Evolutionary conservation across 352 stramenopile genomes (phyloP), one percentile per base, ranked within the genome.

Genomic region (Globisporangium sylvaticum): DNA sequence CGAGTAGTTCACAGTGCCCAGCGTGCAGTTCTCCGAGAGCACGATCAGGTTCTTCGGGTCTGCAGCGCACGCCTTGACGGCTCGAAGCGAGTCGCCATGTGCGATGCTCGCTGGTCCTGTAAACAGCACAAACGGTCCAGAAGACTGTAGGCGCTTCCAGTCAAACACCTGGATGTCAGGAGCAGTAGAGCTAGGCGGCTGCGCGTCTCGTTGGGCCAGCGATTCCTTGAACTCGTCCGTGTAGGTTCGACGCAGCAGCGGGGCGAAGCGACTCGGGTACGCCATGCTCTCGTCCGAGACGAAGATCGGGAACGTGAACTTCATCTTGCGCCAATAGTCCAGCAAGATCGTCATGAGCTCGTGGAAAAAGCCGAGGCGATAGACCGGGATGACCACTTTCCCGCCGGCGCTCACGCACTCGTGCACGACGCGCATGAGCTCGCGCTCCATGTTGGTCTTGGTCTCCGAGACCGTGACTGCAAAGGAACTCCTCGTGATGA

Each of bases 31-130:
- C 62, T 96, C 88, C 8, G 88, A 96, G 8, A 96, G 74, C 4
- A 96, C 87, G 18, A 96, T 81, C 2, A 96, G 75, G 57, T 96
- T 96, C 69, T 89, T 90, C 1, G 85, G 78, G 42, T 96, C 84
- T 14, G 64, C 82, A 3, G 85, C 85, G 34, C 81, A 64, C 0
- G 76, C 75, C 31, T 89, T 89, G 34, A 94, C 77, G 2, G 85
- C 87, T 56, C 80, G 76, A 22, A 79, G 69, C 15, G 88, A 92
- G 57, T 95, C 84, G 3, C 86, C 85, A 10, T 90, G 77, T 18
- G 79, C 78, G 29, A 94, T 91, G 52, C 84, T 90, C 5, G 88
- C 88, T 9, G 87, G 87, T 0, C 80, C 83, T 2, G 88, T 92
- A 65, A 96, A 95, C 24, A 96, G 46, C 15, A 96, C 74, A 71